Base-by-base conservation (phyloP, 352 stramenopile species). In the Thalassiosira hispida region DNA sequence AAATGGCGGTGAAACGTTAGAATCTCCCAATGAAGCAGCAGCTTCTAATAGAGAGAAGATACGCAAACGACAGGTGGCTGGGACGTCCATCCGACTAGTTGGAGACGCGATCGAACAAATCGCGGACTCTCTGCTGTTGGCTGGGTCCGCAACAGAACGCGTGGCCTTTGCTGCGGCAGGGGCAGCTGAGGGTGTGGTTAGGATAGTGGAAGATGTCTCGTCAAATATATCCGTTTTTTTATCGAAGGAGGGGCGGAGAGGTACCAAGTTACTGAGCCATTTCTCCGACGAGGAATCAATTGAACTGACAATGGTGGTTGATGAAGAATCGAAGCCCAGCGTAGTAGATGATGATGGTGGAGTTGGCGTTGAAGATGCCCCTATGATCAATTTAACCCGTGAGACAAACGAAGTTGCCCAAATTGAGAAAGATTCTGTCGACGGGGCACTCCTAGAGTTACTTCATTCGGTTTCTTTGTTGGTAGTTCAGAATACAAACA, bases 21-120 rank as follows among this genome's bases (percentile, higher is more conserved):
- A 20, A 1, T 22, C 16, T 8, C 16, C 62, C 8, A n/a, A 33
- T 20, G 22, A 47, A 20, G 46, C 14, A 35, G 8, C 33, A 16
- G 22, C 14, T 23, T 23, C 42, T 0, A 44, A 59, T 6, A 70
- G n/a, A 1, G 23, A 59, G n/a, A 63, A 18, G 1, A 59, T 40
- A 2, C 42, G 42, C 1, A 80, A 55, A 56, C 63, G 73, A n/a
- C 40, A 67, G 63, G 61, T 81, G 22, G 78, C 78, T 25, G 72
- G 71, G 12, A 59, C 63, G 16, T 81, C 52, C 55, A 62, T 85
- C 0, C 74, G 74, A 42, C 60, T 85, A 8, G n/a, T 85, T 35
- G 78, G 66, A 31, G 78, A 79, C 66, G 73, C 71, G 5, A 78
- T 85, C 22, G 78, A 77, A 22, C 64, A 81, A 46, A 63, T 85